Evolutionary conservation across 495 filamentous ascomycete genomes (phyloP), one percentile per base, ranked within the genome.

Genomic region (Lasiosphaeria hispida): DNA sequence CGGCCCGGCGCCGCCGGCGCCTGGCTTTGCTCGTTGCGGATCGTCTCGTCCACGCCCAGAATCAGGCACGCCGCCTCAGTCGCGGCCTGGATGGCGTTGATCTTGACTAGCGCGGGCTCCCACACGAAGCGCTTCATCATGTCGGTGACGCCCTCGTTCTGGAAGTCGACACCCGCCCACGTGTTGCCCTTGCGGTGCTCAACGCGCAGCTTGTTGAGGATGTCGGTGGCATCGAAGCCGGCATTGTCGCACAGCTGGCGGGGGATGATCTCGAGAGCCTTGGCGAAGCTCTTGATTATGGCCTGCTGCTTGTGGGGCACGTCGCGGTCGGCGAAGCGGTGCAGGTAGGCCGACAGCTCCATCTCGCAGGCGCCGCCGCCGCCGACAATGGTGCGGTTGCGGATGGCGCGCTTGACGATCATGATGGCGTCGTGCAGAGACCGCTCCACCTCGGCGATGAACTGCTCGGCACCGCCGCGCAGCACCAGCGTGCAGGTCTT

Each of bases 341-440:
- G 91, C 61, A 98, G 84, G 74, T 96, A 92, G 48, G 90, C 87
- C 6, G 91, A 96, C 48, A 97, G 72, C 75, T 97, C 94, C 93
- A 98, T 97, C 81, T 98, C 94, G 69, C 83, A 85, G 11, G 94
- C 93, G 66, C 94, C 94, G 62, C 94, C 94, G 57, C 94, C 94
- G 23, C 92, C 94, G 35, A 98, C 94, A 65, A 98, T 96, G 63
- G 83, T 89, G 60, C 87, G 86, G 76, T 97, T 93, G 77, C 89
- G 88, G 69, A 97, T 89, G 30, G 93, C 90, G 47, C 95, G 91
- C 81, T 96, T 97, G 61, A 98, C 94, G 62, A 98, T 94, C 94
- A 98, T 98, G 77, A 98, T 96, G 41, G 93, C 94, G 69, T 98
- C 94, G 75, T 98, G 94, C 56, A 98, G 81, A 70, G 90, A 95